These are phyloP conservation scores for Immersiporthe knoxdaviesiana DNA, from an alignment of 2,329 filamentous ascomycete species.

Conservation along the genomic window DNA sequence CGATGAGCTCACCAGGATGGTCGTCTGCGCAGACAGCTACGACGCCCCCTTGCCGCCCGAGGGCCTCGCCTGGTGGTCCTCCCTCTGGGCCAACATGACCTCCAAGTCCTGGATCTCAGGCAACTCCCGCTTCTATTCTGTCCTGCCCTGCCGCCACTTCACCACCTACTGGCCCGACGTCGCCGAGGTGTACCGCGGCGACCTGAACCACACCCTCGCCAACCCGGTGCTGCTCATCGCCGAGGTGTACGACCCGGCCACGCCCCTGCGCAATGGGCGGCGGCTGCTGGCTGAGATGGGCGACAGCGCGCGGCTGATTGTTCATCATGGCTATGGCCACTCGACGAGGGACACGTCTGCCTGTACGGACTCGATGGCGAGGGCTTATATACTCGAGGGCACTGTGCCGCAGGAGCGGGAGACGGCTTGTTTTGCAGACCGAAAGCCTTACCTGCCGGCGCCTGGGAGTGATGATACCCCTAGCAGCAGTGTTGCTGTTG, in stretches of 20 bases:
- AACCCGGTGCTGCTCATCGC: slow-evolving; percentile 52
- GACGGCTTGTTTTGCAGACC: slow-evolving; percentile 50
- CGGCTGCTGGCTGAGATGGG: slow-evolving; percentile 51
- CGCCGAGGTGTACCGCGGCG: slow-evolving; percentile 52
- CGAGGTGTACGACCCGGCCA: slow-evolving; percentile 54
- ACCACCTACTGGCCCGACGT: slow-evolving; percentile 48
- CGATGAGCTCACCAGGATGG: slow-evolving; percentile 45
- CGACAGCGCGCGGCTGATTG: slow-evolving; percentile 50
- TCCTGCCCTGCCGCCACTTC: slow-evolving; percentile 53
- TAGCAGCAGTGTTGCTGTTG: background rate
- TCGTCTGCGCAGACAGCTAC: slow-evolving; percentile 48
- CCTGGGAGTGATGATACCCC: background rate
- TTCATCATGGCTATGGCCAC: slow-evolving; percentile 55
- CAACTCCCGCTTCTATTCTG: slow-evolving; percentile 48
- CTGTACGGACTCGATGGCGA: slow-evolving; percentile 49
- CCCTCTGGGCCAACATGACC: slow-evolving; percentile 53
- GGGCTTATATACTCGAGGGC: slow-evolving; percentile 46
- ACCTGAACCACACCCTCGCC: slow-evolving; percentile 47
- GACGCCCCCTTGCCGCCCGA: slow-evolving; percentile 1
- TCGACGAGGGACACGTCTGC: slow-evolving; percentile 48
- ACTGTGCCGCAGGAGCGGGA: slow-evolving; percentile 45
- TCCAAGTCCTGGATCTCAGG: slow-evolving; percentile 49
- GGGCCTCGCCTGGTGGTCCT: slow-evolving; percentile 45
- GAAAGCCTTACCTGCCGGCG: slow-evolving; percentile 47
- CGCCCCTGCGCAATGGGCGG: slow-evolving; percentile 52